Evolutionary conservation across 176 grass and related monocot genomes (phyloP).

Genomic region (Secale cereale): DNA sequence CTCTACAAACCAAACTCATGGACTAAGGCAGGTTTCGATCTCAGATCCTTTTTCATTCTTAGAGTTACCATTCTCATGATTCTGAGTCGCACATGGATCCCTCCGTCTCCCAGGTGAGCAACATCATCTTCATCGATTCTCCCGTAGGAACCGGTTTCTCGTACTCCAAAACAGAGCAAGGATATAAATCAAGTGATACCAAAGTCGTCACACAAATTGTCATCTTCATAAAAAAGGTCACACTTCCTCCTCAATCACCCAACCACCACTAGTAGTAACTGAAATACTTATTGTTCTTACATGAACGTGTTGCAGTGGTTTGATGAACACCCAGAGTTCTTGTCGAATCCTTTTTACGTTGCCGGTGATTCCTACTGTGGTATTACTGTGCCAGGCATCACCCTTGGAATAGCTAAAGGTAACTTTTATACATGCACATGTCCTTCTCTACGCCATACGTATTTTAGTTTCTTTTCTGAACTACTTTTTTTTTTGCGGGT

Average conservation of each 20-base stretch:
- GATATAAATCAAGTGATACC: conserved; percentile 35
- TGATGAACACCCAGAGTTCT: conserved; percentile 41
- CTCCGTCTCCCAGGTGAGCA: conserved; percentile 35
- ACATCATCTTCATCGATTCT: conserved; percentile 71
- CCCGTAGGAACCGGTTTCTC: conserved; percentile 69
- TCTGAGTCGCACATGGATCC: background rate
- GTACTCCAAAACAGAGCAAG: conserved; percentile 30
- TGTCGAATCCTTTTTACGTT: conserved; percentile 63
- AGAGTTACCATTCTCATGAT: background rate
- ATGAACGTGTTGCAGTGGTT: conserved; percentile 44
- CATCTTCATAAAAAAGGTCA: conserved; percentile 64
- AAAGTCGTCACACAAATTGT: conserved; percentile 32
- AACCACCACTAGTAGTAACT: background rate
- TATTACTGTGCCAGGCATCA: conserved; percentile 37
- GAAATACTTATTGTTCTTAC: background rate
- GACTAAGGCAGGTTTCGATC: conserved; percentile 54
- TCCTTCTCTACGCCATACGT: background rate
- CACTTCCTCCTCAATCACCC: background rate
- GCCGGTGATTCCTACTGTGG: conserved; percentile 69
- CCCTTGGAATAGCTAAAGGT: conserved; percentile 40
- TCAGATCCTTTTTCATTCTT: background rate
- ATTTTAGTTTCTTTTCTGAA: conserved; percentile 7
- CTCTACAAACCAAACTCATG: conserved; percentile 51
- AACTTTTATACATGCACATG: background rate
- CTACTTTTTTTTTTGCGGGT: no score